These are phyloP conservation scores for Friedmanniomyces endolithicus DNA, from an alignment of 495 filamentous ascomycete genomes.

Conservation along the genomic window DNA sequence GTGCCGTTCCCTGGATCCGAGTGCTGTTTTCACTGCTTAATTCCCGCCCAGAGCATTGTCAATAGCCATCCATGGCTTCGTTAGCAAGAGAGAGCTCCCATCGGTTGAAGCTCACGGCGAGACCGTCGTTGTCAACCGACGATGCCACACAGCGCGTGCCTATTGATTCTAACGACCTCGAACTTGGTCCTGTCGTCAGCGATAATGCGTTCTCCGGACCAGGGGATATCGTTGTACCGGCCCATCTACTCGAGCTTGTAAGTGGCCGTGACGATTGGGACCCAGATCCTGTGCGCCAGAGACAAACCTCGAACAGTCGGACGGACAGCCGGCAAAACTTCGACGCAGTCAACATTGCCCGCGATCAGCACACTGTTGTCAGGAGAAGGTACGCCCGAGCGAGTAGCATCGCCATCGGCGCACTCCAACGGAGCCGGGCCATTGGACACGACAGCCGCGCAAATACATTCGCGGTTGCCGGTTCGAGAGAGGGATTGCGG, in stretches of 20 bases:
- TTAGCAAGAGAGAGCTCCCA: no score
- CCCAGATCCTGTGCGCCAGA: not conserved
- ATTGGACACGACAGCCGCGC: not conserved
- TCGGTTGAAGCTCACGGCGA: not conserved
- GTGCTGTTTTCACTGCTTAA: no score
- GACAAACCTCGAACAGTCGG: not conserved
- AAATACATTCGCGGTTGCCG: not conserved
- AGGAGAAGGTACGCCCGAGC: not conserved
- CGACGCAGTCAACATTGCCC: not conserved
- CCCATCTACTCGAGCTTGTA: slow-evolving; percentile 1
- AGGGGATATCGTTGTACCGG: slow-evolving; percentile 1
- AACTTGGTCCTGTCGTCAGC: not conserved
- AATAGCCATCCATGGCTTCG: no score
- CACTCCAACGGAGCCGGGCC: not conserved
- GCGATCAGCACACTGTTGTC: not conserved
- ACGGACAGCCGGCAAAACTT: not conserved
- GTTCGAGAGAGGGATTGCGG: not conserved
- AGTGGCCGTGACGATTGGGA: not conserved
- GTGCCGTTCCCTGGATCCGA: no score
- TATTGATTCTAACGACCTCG: not conserved
- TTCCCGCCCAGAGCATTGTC: no score
- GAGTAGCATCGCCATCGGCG: not conserved
- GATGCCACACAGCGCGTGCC: not conserved
- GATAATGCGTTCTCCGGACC: not conserved
- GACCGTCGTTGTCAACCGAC: not conserved